Evolutionary conservation across 78 protist species (phyloP).

Genomic region (Dictyostelium discoideum): DNA sequence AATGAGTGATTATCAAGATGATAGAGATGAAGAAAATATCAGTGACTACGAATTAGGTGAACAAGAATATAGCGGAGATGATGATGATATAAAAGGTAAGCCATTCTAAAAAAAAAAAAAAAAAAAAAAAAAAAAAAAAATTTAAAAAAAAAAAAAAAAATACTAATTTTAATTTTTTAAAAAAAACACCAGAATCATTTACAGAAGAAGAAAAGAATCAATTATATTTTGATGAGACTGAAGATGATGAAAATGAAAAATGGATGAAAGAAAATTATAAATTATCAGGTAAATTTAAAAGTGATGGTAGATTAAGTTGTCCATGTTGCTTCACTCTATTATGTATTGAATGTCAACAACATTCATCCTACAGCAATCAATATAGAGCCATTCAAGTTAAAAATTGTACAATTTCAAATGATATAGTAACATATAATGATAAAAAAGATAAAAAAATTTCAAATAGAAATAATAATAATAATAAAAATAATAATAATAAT

Average conservation of each 20-base stretch:
- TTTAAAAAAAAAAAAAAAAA: too few relatives aligned
- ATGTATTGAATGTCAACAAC: conserved; percentile 84
- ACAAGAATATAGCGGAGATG: background rate
- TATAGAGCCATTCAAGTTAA: conserved; percentile 85
- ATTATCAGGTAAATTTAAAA: background rate
- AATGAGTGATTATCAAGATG: background rate
- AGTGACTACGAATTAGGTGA: background rate
- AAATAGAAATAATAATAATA: background rate
- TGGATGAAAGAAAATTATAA: conserved; percentile 25
- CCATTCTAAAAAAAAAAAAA: too few relatives aligned
- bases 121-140: too few relatives aligned
- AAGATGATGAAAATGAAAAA: conserved; percentile 66
- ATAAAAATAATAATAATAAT: background rate
- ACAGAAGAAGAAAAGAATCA: conserved; percentile 47
- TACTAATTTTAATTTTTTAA: background rate
- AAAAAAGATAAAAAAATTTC: background rate
- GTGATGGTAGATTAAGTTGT: conserved; percentile 82
- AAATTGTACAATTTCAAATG: conserved; percentile 50
- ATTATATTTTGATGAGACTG: conserved; percentile 36
- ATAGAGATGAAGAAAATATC: background rate
- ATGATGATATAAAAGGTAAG: background rate
- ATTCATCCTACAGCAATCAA: conserved; percentile 69
- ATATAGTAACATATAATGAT: conserved; percentile 14
- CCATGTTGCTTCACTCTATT: conserved; percentile 83
- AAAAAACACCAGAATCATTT: background rate